Evolutionary conservation across 176 grass and related monocot genomes (phyloP).

Genomic region (Dendrocalamus sinicus): DNA sequence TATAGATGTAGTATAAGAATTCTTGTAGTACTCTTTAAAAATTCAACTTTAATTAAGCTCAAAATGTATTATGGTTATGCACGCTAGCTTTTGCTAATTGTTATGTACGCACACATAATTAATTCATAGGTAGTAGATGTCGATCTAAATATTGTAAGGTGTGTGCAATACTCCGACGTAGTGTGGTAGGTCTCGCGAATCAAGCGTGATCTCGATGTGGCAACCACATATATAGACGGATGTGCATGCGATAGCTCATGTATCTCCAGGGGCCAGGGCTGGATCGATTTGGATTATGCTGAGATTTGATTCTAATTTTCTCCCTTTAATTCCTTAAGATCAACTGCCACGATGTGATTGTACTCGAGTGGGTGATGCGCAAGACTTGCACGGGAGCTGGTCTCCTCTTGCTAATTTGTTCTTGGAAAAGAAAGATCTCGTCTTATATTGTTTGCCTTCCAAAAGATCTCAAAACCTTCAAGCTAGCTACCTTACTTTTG

Average conservation of each 20-base stretch:
- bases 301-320: neutral
- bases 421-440: neutral
- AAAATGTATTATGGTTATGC: too few species aligned
- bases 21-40: too few species aligned
- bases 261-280: neutral
- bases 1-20: too few species aligned
- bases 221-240: neutral
- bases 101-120: neutral
- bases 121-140: neutral
- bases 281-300: neutral
- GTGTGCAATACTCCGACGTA: neutral
- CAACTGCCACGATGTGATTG: slow-evolving; percentile 11
- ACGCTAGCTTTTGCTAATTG: too few species aligned
- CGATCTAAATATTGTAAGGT: neutral
- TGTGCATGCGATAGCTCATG: neutral
- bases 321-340: neutral
- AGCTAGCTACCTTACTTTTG: slow-evolving; percentile 2
- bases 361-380: slow-evolving; percentile 15
- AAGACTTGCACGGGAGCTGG: slow-evolving; percentile 8
- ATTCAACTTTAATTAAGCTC: too few species aligned
- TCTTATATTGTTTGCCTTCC: neutral
- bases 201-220: slow-evolving; percentile 15
- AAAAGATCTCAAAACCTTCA: slow-evolving; percentile 8
- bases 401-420: slow-evolving; percentile 23
- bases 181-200: slow-evolving; percentile 26